Conservation (phyloP, 805 yeast genomes). For the Cyberlindnera sargentensis region DNA sequence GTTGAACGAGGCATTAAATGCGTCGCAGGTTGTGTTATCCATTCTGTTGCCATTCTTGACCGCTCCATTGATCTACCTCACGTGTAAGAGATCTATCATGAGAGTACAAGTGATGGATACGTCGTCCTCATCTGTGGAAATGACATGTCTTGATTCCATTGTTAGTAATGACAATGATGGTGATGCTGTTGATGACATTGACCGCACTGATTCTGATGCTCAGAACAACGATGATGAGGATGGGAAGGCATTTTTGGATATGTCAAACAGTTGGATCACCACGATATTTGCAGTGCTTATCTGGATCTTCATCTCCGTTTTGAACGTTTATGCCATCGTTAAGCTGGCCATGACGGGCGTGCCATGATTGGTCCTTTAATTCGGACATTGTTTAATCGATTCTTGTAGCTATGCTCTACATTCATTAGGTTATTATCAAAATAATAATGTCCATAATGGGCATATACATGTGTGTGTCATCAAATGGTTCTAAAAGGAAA, state of each 20-base stretch:
- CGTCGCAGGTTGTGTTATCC: constrained; percentile 82
- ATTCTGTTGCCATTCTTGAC: constrained; percentile 76
- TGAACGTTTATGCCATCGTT: constrained; percentile 60
- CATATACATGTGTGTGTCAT: too few relatives aligned
- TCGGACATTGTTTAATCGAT: too few relatives aligned
- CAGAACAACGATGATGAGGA: constrained; percentile 8
- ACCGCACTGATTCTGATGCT: background rate
- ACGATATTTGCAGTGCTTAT: constrained; percentile 44
- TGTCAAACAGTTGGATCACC: constrained; percentile 58
- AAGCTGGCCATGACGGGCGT: constrained; percentile 26
- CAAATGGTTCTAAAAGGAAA: background rate
- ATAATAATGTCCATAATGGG: too few relatives aligned
- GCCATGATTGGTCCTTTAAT: background rate
- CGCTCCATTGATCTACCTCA: constrained; percentile 80
- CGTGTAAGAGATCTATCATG: constrained; percentile 68
- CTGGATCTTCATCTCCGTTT: constrained; percentile 66
- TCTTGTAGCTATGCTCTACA: too few relatives aligned
- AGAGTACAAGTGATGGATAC: constrained; percentile 33
- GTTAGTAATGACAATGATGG: background rate
- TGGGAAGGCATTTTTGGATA: constrained; percentile 28
- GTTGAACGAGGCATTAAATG: constrained; percentile 62
- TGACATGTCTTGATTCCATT: background rate
- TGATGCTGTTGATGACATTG: background rate
- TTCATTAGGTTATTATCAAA: too few relatives aligned
- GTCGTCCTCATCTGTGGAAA: constrained; percentile 2